Base-by-base conservation (phyloP, 495 filamentous ascomycete genomes). In the Rostrohypoxylon terebratum region DNA sequence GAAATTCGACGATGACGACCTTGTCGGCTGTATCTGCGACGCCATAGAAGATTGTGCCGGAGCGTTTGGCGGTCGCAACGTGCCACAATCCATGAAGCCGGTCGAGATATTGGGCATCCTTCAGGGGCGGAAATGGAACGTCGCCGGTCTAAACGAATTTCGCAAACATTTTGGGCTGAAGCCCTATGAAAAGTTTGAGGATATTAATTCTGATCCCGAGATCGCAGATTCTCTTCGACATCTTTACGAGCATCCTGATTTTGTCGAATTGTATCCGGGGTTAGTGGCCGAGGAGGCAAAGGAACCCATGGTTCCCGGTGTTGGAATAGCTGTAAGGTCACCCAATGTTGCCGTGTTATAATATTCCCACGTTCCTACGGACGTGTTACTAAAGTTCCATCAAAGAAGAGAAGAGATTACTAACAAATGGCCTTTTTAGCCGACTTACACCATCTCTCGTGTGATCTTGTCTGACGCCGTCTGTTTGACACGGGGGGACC, bases 41-140 rank as follows among this genome's bases (percentile, higher is more conserved):
- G 83, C 87, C 33, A 87, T 94, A 50, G 91, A 93, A 75, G 88
- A 90, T 68, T 77, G 79, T 55, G 88, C 89, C 0, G 88, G 86
- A 0, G 84, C 87, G 0, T 89, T 87, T 70, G 94, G 94, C 3
- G 90, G 90, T 2, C 88, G 89, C 6, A 90, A 92, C 69, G 91
- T 96, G 0, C 94, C 94, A 0, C 80, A 82, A 11, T 84, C 92
- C 45, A 86, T 97, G 83, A 87, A 87, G 54, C 86, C 88, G 11
- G 85, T 97, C 14, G 94, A 97, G 76, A 91, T 95, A 47, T 85
- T 97, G 0, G 93, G 94, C 38, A 97, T 97, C 62, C 86, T 93
- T 70, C 93, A 96, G 71, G 90, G 91, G 2, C 89, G 94, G 9
- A 85, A 87, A 18, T 97, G 94, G 94, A 93, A 93, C 68, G 74